Percentiles rank a stretch among this genome's conserved stretches.
Conservation (phyloP, 306 rosid species). For the Crataegus laevigata region DNA sequence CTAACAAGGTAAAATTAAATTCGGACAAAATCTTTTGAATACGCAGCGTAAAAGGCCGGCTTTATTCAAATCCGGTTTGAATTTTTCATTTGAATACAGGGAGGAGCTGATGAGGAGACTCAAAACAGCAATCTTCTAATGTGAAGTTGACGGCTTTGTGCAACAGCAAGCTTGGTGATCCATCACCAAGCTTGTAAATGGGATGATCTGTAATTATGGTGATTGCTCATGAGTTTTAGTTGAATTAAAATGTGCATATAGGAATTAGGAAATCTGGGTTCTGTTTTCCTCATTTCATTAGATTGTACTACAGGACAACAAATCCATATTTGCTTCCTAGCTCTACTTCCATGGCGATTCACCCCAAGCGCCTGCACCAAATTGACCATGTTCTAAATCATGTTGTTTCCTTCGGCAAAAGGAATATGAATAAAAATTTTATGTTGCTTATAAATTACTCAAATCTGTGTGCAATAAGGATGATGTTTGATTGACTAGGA, state of each 20-base stretch:
- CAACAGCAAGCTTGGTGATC: not conserved
- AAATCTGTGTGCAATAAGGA: not conserved
- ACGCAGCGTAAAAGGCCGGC: not conserved
- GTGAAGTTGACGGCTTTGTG: not conserved
- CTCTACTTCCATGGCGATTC: not conserved
- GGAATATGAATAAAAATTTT: not conserved
- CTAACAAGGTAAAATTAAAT: slow-evolving; percentile 50
- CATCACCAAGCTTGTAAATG: slow-evolving; percentile 3
- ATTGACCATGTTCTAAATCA: not conserved
- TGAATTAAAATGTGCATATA: not conserved
- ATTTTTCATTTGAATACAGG: slow-evolving; percentile 20
- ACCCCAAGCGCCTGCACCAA: not conserved
- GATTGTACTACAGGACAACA: not conserved
- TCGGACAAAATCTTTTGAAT: not conserved
- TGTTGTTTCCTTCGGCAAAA: not conserved
- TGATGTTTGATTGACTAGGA: not conserved
- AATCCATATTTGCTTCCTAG: not conserved
- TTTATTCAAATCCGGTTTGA: not conserved
- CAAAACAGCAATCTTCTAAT: slow-evolving; percentile 24
- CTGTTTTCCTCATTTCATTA: not conserved
- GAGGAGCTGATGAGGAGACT: slow-evolving; percentile 62
- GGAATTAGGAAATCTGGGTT: not conserved
- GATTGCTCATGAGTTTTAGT: not conserved
- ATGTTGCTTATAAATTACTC: not conserved
- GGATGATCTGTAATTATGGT: not conserved